Evolutionary conservation across 2,329 filamentous ascomycete genomes (phyloP), one percentile per base, ranked within the genome.

Genomic region (Aspergillus quadrilineatus): DNA sequence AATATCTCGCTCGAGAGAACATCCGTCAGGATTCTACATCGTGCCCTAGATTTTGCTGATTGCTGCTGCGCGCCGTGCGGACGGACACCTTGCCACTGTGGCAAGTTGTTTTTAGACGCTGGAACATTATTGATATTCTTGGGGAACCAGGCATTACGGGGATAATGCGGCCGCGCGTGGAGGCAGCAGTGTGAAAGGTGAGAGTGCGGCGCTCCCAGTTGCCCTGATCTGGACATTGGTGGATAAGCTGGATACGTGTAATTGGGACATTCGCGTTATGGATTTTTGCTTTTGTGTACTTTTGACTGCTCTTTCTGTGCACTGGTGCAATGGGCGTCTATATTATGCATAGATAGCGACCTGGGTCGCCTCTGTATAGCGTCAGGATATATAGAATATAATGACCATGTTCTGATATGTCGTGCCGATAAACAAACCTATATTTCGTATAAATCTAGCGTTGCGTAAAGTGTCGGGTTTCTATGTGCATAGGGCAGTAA

Each of bases 21-120:
- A n/a, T n/a, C n/a, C n/a, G n/a, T n/a, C n/a, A n/a, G n/a, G 84
- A 1, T 87, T 86, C 69, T 80, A 78, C 1, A 72, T 86, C 53
- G 83, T 83, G 2, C 83, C 81, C 1, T 22, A 81, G 6, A 83
- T 86, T 62, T 77, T 86, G 63, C 69, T 86, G 6, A 74, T 77
- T 3, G 82, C 83, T 2, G 83, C 86, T 72, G 84, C 83, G 9
- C 77, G 82, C 30, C 75, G 83, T 6, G 79, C 75, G 0, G 83
- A 87, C 60, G 73, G 75, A 46, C 84, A 87, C 67, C 72, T 85
- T 64, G 65, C 80, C 42, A 76, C 71, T 37, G 67, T 72, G 54
- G 80, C 77, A 22, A 76, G 76, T 3, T 79, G 80, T 58, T 80
- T 17, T 71, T 60, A 76, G 77, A 1, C 71, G 73, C 10, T 78